Base-by-base conservation (phyloP, 1,284 basidiomycete species). In the Pseudomicrostroma phylloplanum region DNA sequence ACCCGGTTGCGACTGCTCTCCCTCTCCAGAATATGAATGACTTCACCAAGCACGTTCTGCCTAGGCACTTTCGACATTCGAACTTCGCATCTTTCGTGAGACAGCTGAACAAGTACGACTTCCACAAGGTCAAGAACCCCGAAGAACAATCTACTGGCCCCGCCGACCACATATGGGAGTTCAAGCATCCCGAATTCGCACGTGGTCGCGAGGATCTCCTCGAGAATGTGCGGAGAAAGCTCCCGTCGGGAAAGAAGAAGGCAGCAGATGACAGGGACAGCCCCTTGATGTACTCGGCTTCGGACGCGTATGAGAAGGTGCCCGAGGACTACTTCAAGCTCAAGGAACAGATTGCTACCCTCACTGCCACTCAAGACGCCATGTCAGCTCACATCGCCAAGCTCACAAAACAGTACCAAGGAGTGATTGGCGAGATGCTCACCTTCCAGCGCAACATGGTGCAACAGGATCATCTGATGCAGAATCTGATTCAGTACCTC, bases 21-120 rank as follows among this genome's bases (percentile, higher is more conserved):
- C 41, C 2, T 17, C 17, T 11, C 49, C 65, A 87, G 87, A 91
- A 96, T 83, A 94, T 96, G 90, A 94, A 92, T 82, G 90, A 92
- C 72, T 96, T 97, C 81, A 94, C 92, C 53, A 94, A 92, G 78
- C 87, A 88, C 56, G 90, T 96, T 72, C 84, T 96, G 56, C 93
- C 93, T 0, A 87, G 90, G 58, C 89, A 96, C 82, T 97, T 96
- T 85, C 91, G 96, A 76, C 93, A 97, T 80, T 93, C 90, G 17
- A 97, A 97, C 77, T 97, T 97, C 80, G 92, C 51, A 25, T 71
- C 70, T 54, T 79, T 79, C 60, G 77, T 79, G 6, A 60, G 74
- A 7, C 93, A 97, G 80, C 83, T 97, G 48, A 97, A 97, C 85
- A 97, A 96, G 82, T 97, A 97, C 78, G 93, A 96, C 76, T 97